These are phyloP conservation scores for Wickerhamiella dianesei DNA, from an alignment of 805 yeast genomes.

Conservation along the genomic window DNA sequence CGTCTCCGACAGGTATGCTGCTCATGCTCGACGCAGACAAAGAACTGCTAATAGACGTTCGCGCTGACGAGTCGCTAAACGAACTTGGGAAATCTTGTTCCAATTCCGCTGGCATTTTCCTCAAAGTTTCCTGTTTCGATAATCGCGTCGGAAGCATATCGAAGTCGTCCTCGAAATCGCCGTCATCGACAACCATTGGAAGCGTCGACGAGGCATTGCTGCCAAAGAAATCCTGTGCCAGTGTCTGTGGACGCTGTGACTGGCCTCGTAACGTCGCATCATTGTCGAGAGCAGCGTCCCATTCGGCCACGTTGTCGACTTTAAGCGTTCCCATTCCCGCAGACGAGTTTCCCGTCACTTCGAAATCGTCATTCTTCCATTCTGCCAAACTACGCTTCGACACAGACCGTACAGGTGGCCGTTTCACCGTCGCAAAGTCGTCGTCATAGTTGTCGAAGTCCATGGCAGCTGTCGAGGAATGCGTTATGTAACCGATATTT, in stretches of 20 bases:
- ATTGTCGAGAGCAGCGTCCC: slow-evolving; percentile 9
- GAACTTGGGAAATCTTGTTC: slow-evolving; percentile 7
- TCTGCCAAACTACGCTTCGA: slow-evolving; percentile 13
- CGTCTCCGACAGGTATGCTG: slow-evolving; percentile 14
- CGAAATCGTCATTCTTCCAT: slow-evolving; percentile 44
- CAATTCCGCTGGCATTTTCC: no score
- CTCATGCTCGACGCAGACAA: slow-evolving; percentile 9
- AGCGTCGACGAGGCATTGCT: neutral
- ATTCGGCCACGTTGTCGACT: slow-evolving; percentile 6
- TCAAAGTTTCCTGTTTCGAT: no score
- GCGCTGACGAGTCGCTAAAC: slow-evolving; percentile 13
- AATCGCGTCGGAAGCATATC: neutral
- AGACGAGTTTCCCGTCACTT: slow-evolving; percentile 95
- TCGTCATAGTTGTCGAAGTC: slow-evolving; percentile 18
- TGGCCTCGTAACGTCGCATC: neutral
- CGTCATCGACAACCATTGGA: slow-evolving; percentile 7
- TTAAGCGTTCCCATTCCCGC: slow-evolving; percentile 72
- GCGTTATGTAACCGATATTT: neutral
- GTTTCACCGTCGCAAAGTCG: slow-evolving; percentile 16
- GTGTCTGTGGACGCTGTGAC: neutral
- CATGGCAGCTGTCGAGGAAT: neutral
- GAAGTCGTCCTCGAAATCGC: slow-evolving; percentile 14
- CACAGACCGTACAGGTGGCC: slow-evolving; percentile 5
- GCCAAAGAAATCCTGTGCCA: neutral
- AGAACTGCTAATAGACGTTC: slow-evolving; percentile 14